A percentile compares a stretch with the other conserved stretches of the same genome.
Conservation (phyloP, 2,329 filamentous ascomycete genomes). For the Colletotrichum sp. region DNA sequence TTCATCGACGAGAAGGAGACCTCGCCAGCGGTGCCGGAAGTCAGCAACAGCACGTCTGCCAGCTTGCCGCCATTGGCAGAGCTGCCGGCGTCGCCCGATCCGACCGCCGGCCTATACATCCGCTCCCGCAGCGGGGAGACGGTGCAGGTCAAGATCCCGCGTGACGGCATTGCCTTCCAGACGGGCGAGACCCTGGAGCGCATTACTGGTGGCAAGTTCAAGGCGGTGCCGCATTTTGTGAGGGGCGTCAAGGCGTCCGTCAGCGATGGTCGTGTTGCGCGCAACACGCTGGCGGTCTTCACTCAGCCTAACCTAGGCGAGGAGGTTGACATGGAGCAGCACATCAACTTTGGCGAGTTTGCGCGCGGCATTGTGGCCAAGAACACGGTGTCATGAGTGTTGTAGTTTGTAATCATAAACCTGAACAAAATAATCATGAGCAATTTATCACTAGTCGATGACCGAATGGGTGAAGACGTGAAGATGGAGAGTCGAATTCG, state of each 20-base stretch:
- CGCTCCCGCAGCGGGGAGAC: slow-evolving; percentile 81
- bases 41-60: slow-evolving; percentile 27
- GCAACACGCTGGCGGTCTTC: slow-evolving; percentile 94
- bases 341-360: slow-evolving; percentile 78
- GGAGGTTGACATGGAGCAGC: slow-evolving; percentile 71
- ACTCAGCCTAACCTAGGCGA: slow-evolving; percentile 94
- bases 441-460: neutral
- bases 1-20: slow-evolving; percentile 79
- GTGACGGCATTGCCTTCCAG: slow-evolving; percentile 93
- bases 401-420: neutral
- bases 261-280: slow-evolving; percentile 62
- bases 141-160: slow-evolving; percentile 91
- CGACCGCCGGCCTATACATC: slow-evolving; percentile 90
- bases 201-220: slow-evolving; percentile 90
- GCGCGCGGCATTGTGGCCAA: slow-evolving; percentile 66
- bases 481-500: neutral
- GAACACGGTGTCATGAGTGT: slow-evolving; percentile 54
- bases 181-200: slow-evolving; percentile 90
- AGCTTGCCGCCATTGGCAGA: slow-evolving; percentile 66
- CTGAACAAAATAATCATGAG: neutral
- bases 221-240: slow-evolving; percentile 95
- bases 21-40: slow-evolving; percentile 36
- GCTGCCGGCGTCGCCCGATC: slow-evolving; percentile 78
- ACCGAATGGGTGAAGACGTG: neutral
- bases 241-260: slow-evolving; percentile 69